phyloP scores from a whole-genome alignment of 1,284 basidiomycete species.

The Trichosporon sp. region DNA sequence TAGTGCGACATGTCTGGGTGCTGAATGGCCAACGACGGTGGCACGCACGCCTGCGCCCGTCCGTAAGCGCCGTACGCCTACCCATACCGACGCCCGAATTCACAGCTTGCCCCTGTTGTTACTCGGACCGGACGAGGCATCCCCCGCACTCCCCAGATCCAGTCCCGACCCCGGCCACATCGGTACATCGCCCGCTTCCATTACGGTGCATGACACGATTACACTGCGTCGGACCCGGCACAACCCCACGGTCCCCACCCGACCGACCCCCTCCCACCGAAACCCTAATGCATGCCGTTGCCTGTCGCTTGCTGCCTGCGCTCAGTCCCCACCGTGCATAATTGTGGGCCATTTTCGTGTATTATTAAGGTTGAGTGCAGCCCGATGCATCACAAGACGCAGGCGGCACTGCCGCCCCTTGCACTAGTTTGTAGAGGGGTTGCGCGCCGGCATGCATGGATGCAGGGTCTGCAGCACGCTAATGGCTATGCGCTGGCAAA shows the following conservation, averaged over 20 bases:
- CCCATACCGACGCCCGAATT: not conserved
- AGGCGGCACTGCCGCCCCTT: not conserved
- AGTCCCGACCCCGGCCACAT: not conserved
- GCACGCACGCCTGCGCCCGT: slow-evolving; percentile 8
- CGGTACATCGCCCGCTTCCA: not conserved
- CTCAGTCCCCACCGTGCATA: not conserved
- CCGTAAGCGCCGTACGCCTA: not conserved
- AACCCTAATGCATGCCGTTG: slow-evolving; percentile 11
- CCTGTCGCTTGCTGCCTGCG: not conserved
- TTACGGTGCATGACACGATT: not conserved
- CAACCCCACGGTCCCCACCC: not conserved
- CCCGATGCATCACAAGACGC: slow-evolving; percentile 10
- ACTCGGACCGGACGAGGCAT: not conserved
- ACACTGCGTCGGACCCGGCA: not conserved
- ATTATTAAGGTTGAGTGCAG: slow-evolving; percentile 1
- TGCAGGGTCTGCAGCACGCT: slow-evolving; percentile 7
- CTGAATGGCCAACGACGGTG: not conserved
- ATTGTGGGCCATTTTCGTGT: not conserved
- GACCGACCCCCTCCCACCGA: slow-evolving; percentile 5
- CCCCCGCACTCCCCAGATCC: not conserved
- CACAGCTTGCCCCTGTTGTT: not conserved
- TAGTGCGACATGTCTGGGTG: not conserved
- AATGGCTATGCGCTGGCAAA: not conserved
- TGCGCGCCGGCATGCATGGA: not conserved
- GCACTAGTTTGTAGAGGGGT: not conserved